Percentiles rank a stretch among this genome's conserved stretches.
Conservation (phyloP, 306 rosid species). For the Sophora flavescens region DNA sequence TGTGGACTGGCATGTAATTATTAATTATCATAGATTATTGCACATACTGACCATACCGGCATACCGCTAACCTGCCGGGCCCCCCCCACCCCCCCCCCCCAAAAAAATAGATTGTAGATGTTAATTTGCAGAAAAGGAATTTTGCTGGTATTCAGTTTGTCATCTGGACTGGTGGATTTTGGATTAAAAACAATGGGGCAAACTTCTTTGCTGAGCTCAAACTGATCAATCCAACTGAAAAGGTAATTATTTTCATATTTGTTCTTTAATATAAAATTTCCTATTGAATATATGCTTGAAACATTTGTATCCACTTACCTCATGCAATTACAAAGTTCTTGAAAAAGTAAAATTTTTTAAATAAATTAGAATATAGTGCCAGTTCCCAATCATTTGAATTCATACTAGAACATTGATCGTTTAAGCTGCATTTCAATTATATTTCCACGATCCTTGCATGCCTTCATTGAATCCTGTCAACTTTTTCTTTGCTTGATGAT, state of each 20-base stretch:
- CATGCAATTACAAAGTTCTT: not conserved
- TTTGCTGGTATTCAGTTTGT: conserved; percentile 50
- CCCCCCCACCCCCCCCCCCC: too few species aligned
- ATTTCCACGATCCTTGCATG: too few species aligned
- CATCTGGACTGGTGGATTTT: conserved; percentile 49
- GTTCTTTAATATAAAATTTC: not conserved
- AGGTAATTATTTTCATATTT: conserved; percentile 29
- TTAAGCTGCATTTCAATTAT: too few species aligned
- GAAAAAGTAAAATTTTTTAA: conserved; percentile 1
- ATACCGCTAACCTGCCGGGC: too few species aligned
- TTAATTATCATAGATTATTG: not conserved
- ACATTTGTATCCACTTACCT: not conserved
- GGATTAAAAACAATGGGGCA: conserved; percentile 53
- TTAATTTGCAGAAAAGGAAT: conserved; percentile 48
- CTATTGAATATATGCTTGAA: conserved; percentile 14
- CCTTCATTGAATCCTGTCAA: too few species aligned
- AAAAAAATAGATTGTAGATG: conserved; percentile 40
- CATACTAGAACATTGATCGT: too few species aligned
- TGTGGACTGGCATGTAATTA: not conserved
- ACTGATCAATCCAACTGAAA: conserved; percentile 32
- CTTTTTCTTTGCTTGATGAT: too few species aligned
- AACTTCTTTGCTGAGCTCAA: conserved; percentile 45
- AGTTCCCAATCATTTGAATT: not conserved
- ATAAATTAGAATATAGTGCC: not conserved
- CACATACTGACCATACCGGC: conserved; percentile 29